Evolutionary conservation across 441 rosid genomes (phyloP).

Genomic region (Adansonia grandidieri): DNA sequence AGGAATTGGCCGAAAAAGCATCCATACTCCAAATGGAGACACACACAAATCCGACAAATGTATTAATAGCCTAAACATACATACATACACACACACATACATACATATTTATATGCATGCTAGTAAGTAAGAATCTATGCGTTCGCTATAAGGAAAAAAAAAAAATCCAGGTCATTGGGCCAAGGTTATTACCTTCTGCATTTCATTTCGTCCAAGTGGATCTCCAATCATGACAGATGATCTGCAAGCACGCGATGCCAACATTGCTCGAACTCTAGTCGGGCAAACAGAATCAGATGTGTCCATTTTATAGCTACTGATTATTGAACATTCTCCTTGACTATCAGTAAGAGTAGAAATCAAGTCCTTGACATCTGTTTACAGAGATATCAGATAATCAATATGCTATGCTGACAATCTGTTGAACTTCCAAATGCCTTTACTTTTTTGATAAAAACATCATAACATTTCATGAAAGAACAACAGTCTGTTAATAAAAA

Average conservation of each 20-base stretch:
- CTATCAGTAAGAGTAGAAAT: conserved; percentile 80
- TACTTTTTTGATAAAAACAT: conserved; percentile 1
- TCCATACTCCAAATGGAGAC: background rate
- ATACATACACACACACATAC: background rate
- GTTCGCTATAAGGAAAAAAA: background rate
- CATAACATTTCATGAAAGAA: background rate
- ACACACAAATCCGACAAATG: background rate
- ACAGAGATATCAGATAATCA: conserved; percentile 14
- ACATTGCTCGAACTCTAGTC: conserved; percentile 86
- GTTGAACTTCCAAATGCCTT: background rate
- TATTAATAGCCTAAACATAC: conserved; percentile 4
- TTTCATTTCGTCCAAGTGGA: conserved; percentile 79
- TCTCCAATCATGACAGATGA: conserved; percentile 93
- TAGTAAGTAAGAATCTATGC: background rate
- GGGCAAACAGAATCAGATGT: conserved; percentile 84
- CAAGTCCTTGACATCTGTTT: conserved; percentile 88
- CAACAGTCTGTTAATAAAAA: conserved; percentile 3
- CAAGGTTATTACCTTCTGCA: conserved; percentile 68
- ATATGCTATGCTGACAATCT: background rate
- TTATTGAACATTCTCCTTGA: conserved; percentile 79
- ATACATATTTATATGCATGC: background rate
- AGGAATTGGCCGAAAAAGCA: background rate
- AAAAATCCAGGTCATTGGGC: conserved; percentile 7
- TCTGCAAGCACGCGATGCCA: conserved; percentile 92
- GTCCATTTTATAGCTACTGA: conserved; percentile 77